A percentile compares a stretch with the other conserved stretches of the same genome.
phyloP scores from a whole-genome alignment of 345 rosid species.

The Schrenkiella parvula region DNA sequence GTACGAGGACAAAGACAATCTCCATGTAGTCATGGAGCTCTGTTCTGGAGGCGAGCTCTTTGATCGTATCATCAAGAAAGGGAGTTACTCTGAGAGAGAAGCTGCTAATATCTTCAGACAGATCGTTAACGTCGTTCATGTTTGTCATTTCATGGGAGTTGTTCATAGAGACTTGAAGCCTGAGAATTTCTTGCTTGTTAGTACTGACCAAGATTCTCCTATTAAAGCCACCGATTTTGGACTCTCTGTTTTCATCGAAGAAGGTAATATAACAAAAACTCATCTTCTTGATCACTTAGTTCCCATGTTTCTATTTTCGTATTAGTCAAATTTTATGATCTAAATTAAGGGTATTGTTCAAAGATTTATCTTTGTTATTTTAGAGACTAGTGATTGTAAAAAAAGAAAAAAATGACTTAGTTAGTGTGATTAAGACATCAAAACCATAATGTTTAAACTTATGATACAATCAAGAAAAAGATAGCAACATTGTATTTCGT shows the following conservation, averaged over 20 bases:
- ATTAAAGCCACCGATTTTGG: conserved; percentile 89
- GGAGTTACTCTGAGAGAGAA: conserved; percentile 72
- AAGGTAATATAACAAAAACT: conserved; percentile 40
- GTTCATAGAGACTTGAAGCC: conserved; percentile 93
- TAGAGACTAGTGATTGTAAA: no score
- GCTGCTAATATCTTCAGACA: conserved; percentile 71
- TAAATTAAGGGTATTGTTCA: not conserved
- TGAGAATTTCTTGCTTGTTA: conserved; percentile 80
- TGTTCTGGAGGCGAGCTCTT: conserved; percentile 96
- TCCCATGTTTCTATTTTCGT: not conserved
- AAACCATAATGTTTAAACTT: conserved; percentile 1
- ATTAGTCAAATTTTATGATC: not conserved
- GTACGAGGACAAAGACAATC: conserved; percentile 57
- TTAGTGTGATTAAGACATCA: conserved; percentile 22
- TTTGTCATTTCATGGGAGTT: conserved; percentile 94
- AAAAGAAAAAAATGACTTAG: no score
- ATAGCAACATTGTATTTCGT: conserved; percentile 18
- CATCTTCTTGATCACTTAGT: not conserved
- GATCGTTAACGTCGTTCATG: conserved; percentile 82
- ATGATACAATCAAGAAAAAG: not conserved
- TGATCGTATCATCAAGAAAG: conserved; percentile 70
- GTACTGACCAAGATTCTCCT: conserved; percentile 42
- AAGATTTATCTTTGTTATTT: not conserved
- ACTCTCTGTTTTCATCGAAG: conserved; percentile 84
- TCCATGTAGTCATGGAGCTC: conserved; percentile 85